Percentiles rank a stretch among this genome's conserved stretches.
Evolutionary conservation across 768 basidiomycete genomes (phyloP).

Genomic region (Xanthoconium stramineum): DNA sequence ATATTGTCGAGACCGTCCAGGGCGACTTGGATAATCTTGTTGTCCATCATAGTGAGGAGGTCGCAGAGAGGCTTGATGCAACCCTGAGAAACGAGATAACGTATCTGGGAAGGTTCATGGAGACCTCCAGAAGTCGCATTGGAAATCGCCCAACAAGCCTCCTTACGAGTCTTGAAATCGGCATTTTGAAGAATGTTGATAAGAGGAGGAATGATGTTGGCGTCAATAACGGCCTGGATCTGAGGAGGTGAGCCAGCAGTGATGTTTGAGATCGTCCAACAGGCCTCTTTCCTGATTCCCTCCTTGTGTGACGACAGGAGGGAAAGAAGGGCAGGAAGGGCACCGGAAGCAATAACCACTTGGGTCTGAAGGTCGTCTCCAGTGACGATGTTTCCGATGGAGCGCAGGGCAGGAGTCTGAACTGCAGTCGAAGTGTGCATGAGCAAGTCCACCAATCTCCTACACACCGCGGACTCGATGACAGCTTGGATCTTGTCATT

Average conservation of each 20-base stretch:
- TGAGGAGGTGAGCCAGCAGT: slow-evolving; percentile 96
- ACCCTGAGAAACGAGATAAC: slow-evolving; percentile 95
- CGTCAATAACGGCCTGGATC: slow-evolving; percentile 96
- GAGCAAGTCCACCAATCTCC: slow-evolving; percentile 94
- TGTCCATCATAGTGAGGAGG: slow-evolving; percentile 96
- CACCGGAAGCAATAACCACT: slow-evolving; percentile 97
- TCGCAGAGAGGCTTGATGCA: slow-evolving; percentile 99
- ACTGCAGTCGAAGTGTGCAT: slow-evolving; percentile 95
- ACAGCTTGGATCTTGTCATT: slow-evolving; percentile 99
- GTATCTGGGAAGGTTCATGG: slow-evolving; percentile 94
- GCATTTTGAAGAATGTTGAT: slow-evolving; percentile 98
- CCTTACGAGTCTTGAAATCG: slow-evolving; percentile 99
- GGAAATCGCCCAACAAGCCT: slow-evolving; percentile 99
- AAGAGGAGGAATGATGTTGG: slow-evolving; percentile 95
- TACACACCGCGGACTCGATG: slow-evolving; percentile 96
- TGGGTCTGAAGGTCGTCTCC: slow-evolving; percentile 99
- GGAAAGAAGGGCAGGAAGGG: slow-evolving; percentile 90
- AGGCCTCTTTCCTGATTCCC: slow-evolving; percentile 98
- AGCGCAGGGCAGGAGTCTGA: slow-evolving; percentile 96
- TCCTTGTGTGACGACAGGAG: slow-evolving; percentile 96
- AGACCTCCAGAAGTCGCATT: slow-evolving; percentile 98
- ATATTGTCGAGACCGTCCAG: slow-evolving; percentile 98
- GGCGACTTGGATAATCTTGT: slow-evolving; percentile 99
- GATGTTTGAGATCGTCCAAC: slow-evolving; percentile 99
- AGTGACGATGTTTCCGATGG: slow-evolving; percentile 98